phyloP scores from a whole-genome alignment of 2,329 filamentous ascomycete species.

The Apiospora phragmitis region DNA sequence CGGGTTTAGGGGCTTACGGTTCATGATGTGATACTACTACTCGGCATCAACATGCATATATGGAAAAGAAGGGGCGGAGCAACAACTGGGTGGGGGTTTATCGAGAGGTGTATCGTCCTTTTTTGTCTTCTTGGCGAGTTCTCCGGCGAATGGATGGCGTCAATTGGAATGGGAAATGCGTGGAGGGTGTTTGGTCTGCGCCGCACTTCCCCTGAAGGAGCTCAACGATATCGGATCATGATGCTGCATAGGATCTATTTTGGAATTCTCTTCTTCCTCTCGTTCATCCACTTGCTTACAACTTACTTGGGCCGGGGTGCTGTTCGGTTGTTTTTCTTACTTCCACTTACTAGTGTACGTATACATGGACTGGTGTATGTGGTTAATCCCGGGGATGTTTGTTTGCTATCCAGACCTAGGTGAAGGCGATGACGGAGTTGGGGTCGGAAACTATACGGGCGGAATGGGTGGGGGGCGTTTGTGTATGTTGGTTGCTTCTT shows the following conservation, averaged over 20 bases:
- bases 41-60: background rate
- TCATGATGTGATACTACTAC: background rate
- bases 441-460: background rate
- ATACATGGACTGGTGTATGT: background rate
- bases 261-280: background rate
- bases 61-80: background rate
- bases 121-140: background rate
- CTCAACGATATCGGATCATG: background rate
- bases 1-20: background rate
- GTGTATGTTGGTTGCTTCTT: background rate
- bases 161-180: constrained; percentile 1
- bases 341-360: background rate
- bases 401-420: constrained; percentile 7
- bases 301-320: background rate
- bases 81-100: background rate
- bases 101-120: background rate
- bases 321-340: background rate
- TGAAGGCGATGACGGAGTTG: constrained; percentile 1
- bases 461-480: background rate
- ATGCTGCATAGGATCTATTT: background rate
- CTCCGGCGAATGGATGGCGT: background rate
- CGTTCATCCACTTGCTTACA: background rate
- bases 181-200: background rate
- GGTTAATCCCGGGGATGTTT: background rate
- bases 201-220: background rate